Evolutionary conservation across 305 asterid genomes (phyloP).

Genomic region (Ilex paraguariensis): DNA sequence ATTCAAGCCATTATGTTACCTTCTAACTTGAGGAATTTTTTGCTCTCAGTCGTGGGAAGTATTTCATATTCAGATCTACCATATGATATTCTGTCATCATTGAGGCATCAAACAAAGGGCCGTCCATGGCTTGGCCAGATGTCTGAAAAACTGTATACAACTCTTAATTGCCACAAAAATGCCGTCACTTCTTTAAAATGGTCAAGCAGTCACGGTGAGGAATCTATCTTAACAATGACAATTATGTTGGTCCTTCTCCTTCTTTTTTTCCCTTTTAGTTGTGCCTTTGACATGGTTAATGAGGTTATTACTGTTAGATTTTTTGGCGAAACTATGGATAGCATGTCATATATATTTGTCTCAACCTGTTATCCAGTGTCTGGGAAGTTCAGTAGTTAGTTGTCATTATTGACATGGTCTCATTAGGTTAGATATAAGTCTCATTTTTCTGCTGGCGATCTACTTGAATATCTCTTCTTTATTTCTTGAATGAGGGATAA

Average conservation of each 20-base stretch:
- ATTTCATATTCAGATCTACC: conserved; percentile 59
- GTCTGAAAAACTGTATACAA: conserved; percentile 34
- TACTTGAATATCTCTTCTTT: too few relatives aligned
- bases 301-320: too few relatives aligned
- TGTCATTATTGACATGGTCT: too few relatives aligned
- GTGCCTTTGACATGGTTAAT: too few relatives aligned
- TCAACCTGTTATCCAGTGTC: too few relatives aligned
- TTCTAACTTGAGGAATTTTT: neutral
- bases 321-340: too few relatives aligned
- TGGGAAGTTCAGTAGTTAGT: too few relatives aligned
- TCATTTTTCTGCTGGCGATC: too few relatives aligned
- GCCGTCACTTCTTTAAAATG: conserved; percentile 75
- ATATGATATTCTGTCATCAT: conserved; percentile 29
- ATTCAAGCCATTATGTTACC: neutral
- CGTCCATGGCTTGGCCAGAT: conserved; percentile 20
- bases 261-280: neutral
- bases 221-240: conserved; percentile 10
- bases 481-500: too few relatives aligned
- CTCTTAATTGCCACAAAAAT: conserved; percentile 65
- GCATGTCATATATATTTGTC: too few relatives aligned
- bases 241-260: neutral
- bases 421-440: too few relatives aligned
- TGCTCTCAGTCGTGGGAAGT: conserved; percentile 45
- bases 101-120: conserved; percentile 43
- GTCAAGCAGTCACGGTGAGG: conserved; percentile 73